Evolutionary conservation across 495 filamentous ascomycete species (phyloP), one percentile per base, ranked within the genome.

Genomic region (Penicillium egyptiacum): DNA sequence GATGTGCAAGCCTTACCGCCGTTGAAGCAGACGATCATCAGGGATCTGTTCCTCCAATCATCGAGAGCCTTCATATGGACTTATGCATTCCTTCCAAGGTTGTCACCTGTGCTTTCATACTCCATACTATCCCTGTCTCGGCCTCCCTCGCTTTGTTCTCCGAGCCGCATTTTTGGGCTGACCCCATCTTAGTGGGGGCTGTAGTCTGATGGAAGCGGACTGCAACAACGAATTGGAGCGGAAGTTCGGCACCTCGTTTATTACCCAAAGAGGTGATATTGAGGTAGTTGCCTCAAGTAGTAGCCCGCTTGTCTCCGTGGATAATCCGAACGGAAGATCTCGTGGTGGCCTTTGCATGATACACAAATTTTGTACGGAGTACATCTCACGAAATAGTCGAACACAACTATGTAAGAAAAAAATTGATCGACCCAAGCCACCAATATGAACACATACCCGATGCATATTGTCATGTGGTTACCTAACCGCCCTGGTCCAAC

Each of bases 111-210:
- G 35, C 61, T 57, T 40, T 50, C 58, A 45, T 46, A 40, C 45
- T 49, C 25, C n/a, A 37, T 16, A 14, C 31, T 14, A 64, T 65
- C 58, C 65, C 49, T 57, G 56, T 61, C 58, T 63, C 60, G 63
- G 62, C 50, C 60, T 57, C 33, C 37, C 60, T 48, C 58, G 40
- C 40, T 25, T 22, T 46, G 23, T 26, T 35, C 37, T 59, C 65
- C 62, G 62, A 68, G 57, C 62, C 62, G 65, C 55, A 55, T 31
- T 60, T 58, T 65, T 57, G 59, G 57, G 55, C 48, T 64, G 35
- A 39, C 25, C 17, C 39, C 37, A n/a, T 31, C 10, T 30, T 44
- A 4, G 52, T 45, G 41, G 52, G 49, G 50, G 23, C 30, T 11
- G 37, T 17, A 9, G 48, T 50, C 47, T 57, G 52, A 50, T 53